Evolutionary conservation across 108 stramenopile species (phyloP).

Genomic region (Pseudonitzschia multiseries): DNA sequence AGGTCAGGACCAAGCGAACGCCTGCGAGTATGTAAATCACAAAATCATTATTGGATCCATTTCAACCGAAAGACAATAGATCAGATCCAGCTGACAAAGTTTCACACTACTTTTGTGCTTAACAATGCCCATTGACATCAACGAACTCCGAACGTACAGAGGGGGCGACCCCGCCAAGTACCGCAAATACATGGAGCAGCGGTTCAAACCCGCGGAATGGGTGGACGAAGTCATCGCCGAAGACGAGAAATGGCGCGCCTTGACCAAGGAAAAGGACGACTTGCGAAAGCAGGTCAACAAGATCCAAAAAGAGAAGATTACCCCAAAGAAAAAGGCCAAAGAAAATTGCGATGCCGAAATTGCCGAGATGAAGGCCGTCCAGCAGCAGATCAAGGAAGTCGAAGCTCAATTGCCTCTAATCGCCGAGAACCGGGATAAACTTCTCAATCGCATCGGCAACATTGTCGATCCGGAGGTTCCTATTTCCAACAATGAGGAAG

Average conservation of each 20-base stretch:
- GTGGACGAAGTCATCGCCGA: constrained; percentile 91
- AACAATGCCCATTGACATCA: constrained; percentile 90
- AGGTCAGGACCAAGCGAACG: too few species aligned
- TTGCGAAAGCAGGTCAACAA: constrained; percentile 86
- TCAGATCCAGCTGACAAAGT: not conserved
- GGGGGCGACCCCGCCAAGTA: constrained; percentile 92
- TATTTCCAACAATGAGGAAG: constrained; percentile 90
- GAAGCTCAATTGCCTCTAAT: constrained; percentile 63
- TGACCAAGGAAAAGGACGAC: constrained; percentile 72
- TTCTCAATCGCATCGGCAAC: constrained; percentile 93
- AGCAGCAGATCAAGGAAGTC: constrained; percentile 68
- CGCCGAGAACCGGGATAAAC: constrained; percentile 60
- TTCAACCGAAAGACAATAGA: too few species aligned
- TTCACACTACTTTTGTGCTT: not conserved
- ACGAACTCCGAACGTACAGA: constrained; percentile 89
- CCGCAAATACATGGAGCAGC: constrained; percentile 79
- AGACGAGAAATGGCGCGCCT: constrained; percentile 89
- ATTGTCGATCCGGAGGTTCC: constrained; percentile 96
- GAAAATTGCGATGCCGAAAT: constrained; percentile 85
- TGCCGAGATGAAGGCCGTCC: constrained; percentile 84
- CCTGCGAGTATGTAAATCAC: too few species aligned
- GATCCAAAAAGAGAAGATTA: constrained; percentile 89
- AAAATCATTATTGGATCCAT: too few species aligned
- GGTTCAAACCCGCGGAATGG: constrained; percentile 84
- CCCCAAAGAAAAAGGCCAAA: constrained; percentile 93